phyloP scores from a whole-genome alignment of 768 basidiomycete species.

The Naganishia antarctica region DNA sequence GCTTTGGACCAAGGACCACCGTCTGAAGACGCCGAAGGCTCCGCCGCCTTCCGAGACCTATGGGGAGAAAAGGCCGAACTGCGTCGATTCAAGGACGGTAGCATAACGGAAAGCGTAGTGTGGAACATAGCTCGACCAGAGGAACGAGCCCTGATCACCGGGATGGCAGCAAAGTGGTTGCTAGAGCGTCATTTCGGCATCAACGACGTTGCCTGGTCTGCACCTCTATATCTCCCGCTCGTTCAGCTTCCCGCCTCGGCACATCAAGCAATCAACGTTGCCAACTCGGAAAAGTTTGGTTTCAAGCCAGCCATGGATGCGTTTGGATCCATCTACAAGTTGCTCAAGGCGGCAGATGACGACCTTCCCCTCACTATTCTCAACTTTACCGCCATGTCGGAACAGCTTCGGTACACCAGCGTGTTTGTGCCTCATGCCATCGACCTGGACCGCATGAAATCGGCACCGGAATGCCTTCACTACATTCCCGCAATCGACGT shows the following conservation, averaged over 20 bases:
- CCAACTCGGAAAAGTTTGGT: conserved; percentile 48
- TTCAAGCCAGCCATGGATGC: conserved; percentile 61
- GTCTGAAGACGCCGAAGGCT: conserved; percentile 53
- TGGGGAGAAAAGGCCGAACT: conserved; percentile 93
- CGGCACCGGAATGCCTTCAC: conserved; percentile 55
- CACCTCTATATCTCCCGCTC: conserved; percentile 35
- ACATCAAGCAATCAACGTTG: conserved; percentile 44
- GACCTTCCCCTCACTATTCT: conserved; percentile 70
- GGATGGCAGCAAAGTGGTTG: conserved; percentile 67
- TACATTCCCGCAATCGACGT: conserved; percentile 68
- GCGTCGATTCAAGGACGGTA: conserved; percentile 90
- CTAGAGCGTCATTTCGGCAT: conserved; percentile 73
- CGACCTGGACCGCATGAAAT: conserved; percentile 54
- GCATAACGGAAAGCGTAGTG: conserved; percentile 88
- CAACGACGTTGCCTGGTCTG: conserved; percentile 35
- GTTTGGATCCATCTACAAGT: conserved; percentile 71
- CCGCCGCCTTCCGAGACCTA: conserved; percentile 65
- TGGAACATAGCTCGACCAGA: conserved; percentile 80
- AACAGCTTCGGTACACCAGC: conserved; percentile 72
- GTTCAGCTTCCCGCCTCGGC: conserved; percentile 47
- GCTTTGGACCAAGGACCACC: conserved; percentile 89
- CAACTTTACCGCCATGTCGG: conserved; percentile 68
- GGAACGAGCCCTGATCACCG: conserved; percentile 72
- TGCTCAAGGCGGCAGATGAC: conserved; percentile 67
- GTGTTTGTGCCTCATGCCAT: conserved; percentile 75